Base-by-base conservation (phyloP, 2,329 filamentous ascomycete genomes). In the Sphaerulina musiva region DNA sequence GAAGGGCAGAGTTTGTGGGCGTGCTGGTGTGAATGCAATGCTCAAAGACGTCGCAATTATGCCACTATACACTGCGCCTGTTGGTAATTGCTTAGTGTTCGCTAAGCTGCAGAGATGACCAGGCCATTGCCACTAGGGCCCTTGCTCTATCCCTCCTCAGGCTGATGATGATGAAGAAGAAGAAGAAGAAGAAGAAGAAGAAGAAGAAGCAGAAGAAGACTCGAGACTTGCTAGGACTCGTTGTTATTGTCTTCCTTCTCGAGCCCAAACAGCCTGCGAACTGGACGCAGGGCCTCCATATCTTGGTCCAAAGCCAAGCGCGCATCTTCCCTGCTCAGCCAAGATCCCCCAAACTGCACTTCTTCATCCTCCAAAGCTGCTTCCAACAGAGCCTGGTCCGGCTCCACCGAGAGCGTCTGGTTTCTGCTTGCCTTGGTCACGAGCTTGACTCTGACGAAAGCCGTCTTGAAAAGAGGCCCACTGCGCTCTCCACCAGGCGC, bases 1-100 rank as follows among this genome's bases (percentile, higher is more conserved):
- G 72, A 3, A 61, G 70, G 55, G 73, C 68, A 6, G 74, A 77
- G 66, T 77, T 67, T 61, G 63, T 65, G 52, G 75, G 75, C 2
- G 66, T 76, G n/a, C 53, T 76, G 43, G 62, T 68, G 20, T 66
- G 58, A 64, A 17, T 17, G 14, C 14, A 17, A 17, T 17, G 14
- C 14, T 56, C 3, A 17, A 6, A 29, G 12, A 32, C 17, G 14
- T 17, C 1, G 14, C 1, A 17, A 17, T 17, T 1, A 17, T 1
- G 14, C 1, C 14, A 17, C 14, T 17, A 17, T 17, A 17, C 14
- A 17, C 14, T 17, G 14, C 14, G 14, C 14, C 14, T 17, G 14
- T 17, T 17, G 14, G 14, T 1, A 17, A 17, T 17, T 17, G 14
- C 14, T 17, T 17, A 17, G 14, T 17, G 14, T 17, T 17, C 14